A percentile compares a stretch with the other conserved stretches of the same genome.
These are phyloP conservation scores for Colletotrichum tabaci DNA, from an alignment of 2,329 filamentous ascomycete species.

Conservation along the genomic window DNA sequence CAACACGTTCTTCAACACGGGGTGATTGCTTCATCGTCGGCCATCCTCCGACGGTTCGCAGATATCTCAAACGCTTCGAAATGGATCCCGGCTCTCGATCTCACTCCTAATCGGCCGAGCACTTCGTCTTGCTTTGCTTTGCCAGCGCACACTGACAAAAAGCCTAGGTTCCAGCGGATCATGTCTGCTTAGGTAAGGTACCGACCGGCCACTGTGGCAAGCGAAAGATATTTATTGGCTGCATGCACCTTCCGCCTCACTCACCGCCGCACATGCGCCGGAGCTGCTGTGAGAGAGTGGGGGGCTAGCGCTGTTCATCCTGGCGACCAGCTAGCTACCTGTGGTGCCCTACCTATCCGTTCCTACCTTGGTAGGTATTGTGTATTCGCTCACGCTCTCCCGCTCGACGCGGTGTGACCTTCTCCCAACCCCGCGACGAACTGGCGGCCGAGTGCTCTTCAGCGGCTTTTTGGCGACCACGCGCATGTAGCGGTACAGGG, in stretches of 20 bases:
- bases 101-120: slow-evolving; percentile 7
- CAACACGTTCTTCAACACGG: slow-evolving; percentile 10
- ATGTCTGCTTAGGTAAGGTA: slow-evolving; percentile 31
- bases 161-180: slow-evolving; percentile 22
- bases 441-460: slow-evolving; percentile 5
- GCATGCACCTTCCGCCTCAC: slow-evolving; percentile 26
- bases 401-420: slow-evolving; percentile 8
- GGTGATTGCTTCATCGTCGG: slow-evolving; percentile 16
- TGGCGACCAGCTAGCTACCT: not conserved
- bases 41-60: slow-evolving; percentile 20
- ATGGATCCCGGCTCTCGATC: not conserved
- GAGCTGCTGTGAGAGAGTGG: slow-evolving; percentile 17
- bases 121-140: slow-evolving; percentile 6
- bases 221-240: slow-evolving; percentile 2
- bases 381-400: not conserved
- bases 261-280: slow-evolving; percentile 1
- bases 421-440: slow-evolving; percentile 18
- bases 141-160: slow-evolving; percentile 25
- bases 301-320: slow-evolving; percentile 15
- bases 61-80: slow-evolving; percentile 3
- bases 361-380: too few species aligned
- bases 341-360: too few species aligned
- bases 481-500: slow-evolving; percentile 37
- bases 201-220: not conserved
- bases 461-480: slow-evolving; percentile 11